phyloP scores from a whole-genome alignment of 352 stramenopile genomes.

The Phytophthora ohioensis region DNA sequence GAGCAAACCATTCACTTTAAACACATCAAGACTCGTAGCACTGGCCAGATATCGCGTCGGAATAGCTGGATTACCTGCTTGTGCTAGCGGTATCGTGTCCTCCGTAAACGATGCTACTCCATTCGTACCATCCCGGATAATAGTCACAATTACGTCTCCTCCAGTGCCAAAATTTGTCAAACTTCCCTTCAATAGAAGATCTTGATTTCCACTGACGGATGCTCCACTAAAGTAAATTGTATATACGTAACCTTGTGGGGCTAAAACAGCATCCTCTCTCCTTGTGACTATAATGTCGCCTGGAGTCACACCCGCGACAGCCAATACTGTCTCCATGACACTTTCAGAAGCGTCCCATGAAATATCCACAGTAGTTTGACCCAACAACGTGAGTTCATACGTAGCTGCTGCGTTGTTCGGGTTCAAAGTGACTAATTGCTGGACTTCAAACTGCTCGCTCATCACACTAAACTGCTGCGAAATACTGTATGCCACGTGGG shows the following conservation, averaged over 20 bases:
- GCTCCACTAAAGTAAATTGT: conserved; percentile 75
- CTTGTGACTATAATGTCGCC: conserved; percentile 65
- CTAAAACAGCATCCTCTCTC: conserved; percentile 41
- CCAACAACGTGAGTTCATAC: conserved; percentile 54
- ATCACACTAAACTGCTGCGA: conserved; percentile 75
- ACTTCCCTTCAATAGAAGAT: conserved; percentile 21
- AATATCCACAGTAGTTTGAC: conserved; percentile 44
- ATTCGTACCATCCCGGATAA: conserved; percentile 43
- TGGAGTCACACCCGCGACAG: conserved; percentile 10
- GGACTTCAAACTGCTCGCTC: conserved; percentile 75
- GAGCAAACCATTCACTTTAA: conserved; percentile 78
- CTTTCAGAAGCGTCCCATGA: conserved; percentile 66
- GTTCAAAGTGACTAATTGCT: conserved; percentile 67
- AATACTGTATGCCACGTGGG: conserved; percentile 66
- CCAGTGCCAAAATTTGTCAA: conserved; percentile 41
- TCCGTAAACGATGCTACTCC: conserved; percentile 39
- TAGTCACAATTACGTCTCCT: conserved; percentile 44
- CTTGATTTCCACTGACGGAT: conserved; percentile 49
- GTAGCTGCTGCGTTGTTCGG: conserved; percentile 39
- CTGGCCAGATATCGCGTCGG: conserved; percentile 46
- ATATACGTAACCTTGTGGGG: conserved; percentile 72
- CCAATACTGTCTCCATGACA: conserved; percentile 33
- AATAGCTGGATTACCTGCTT: conserved; percentile 22
- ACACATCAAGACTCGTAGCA: conserved; percentile 60
- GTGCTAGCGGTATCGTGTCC: conserved; percentile 64